A percentile compares a stretch with the other conserved stretches of the same genome.
Conservation (phyloP, 2,329 filamentous ascomycete genomes). For the Trichoderma lentiforme region DNA sequence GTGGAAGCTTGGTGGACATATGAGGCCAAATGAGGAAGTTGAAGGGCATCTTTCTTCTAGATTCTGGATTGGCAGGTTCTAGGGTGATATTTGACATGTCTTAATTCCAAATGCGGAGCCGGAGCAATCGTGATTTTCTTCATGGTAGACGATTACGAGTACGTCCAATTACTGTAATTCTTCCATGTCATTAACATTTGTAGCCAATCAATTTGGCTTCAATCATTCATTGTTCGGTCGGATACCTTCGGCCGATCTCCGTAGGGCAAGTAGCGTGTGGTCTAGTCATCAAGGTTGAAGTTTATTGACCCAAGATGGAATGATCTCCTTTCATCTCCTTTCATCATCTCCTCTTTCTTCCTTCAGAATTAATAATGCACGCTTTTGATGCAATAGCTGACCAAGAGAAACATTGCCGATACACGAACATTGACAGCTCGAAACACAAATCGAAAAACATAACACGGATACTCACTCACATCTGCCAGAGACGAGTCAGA, state of each 20-base stretch:
- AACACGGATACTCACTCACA: neutral
- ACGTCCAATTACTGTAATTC: neutral
- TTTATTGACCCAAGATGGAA: neutral
- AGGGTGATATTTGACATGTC: neutral
- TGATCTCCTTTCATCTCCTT: neutral
- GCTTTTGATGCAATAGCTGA: neutral
- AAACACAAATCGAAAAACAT: neutral
- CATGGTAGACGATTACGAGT: neutral
- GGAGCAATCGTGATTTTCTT: neutral
- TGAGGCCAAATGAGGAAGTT: slow-evolving; percentile 3
- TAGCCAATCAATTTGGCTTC: neutral
- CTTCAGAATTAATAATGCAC: neutral
- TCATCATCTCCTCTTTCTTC: neutral
- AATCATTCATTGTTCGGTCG: neutral
- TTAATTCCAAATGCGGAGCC: neutral
- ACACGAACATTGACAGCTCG: neutral
- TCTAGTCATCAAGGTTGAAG: neutral
- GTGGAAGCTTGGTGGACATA: neutral
- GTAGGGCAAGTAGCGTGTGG: neutral
- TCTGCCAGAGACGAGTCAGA: neutral
- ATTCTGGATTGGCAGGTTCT: neutral
- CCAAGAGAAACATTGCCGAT: neutral
- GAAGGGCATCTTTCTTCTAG: neutral
- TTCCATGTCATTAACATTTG: neutral
- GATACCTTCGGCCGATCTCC: neutral